Conservation (phyloP, 2,329 filamentous ascomycete genomes). For the Claviceps sp. region DNA sequence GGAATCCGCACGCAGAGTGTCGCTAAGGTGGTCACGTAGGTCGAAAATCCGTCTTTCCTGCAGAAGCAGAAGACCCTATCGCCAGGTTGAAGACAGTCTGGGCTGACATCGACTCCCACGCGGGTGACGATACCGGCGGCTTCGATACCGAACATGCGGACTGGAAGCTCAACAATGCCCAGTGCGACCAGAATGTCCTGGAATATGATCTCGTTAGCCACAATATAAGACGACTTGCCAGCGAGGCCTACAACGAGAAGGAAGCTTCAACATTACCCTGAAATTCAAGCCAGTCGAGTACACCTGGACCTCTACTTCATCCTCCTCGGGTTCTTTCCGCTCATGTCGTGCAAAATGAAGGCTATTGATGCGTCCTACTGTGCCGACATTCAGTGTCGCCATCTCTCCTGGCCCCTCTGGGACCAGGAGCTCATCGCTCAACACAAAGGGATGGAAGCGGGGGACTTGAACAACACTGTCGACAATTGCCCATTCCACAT, state of each 20-base stretch:
- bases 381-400: background rate
- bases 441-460: background rate
- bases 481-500: slow-evolving; percentile 2
- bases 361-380: background rate
- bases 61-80: slow-evolving; percentile 19
- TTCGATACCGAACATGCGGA: slow-evolving; percentile 16
- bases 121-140: slow-evolving; percentile 12
- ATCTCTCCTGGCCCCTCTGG: background rate
- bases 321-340: background rate
- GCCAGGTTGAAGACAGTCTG: slow-evolving; percentile 13
- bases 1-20: background rate
- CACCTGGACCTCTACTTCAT: slow-evolving; percentile 1
- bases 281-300: slow-evolving; percentile 2
- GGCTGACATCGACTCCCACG: slow-evolving; percentile 6
- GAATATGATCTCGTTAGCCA: background rate
- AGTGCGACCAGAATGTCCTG: slow-evolving; percentile 8
- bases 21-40: background rate
- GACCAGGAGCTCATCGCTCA: background rate
- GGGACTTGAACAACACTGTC: background rate
- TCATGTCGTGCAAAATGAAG: background rate
- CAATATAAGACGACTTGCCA: too few species aligned
- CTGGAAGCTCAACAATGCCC: background rate
- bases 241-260: too few species aligned
- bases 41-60: background rate
- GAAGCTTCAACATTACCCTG: background rate